Base-by-base conservation (phyloP, 73 alveolate species). In the Paraurostyla sp. region DNA sequence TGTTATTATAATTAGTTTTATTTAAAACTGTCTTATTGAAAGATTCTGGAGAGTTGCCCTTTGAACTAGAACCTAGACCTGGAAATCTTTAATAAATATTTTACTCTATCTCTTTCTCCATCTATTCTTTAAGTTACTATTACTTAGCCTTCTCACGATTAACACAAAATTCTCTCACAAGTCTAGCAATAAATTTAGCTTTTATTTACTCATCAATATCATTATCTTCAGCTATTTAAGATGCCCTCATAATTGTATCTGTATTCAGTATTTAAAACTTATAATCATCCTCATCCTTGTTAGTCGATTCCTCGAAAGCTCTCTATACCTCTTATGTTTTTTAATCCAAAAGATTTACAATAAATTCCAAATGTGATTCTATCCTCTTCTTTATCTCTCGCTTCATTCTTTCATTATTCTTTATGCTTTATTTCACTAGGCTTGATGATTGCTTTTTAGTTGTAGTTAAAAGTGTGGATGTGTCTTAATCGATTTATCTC, bases 41-140 rank as follows among this genome's bases (percentile, higher is more conserved):
- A 65, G 2, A 65, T 65, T 65, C 82, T 65, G 35, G 50, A 1
- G 41, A 2, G 3, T 65, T 65, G 40, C 16, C 7, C 11, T 25
- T 33, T 38, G 56, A 38, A 18, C 35, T 38, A 2, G 33, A 40
- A 6, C 59, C 41, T 35, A 65, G 41, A 2, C 82, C 82, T 13
- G 82, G 82, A 40, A 65, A 65, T 65, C 82, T 65, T 58, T 65
- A 23, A 35, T 65, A 65, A 38, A 65, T 65, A 38, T 65, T 65
- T 2, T 6, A 38, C 23, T 65, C 82, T 13, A 65, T 38, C 25
- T 65, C 82, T 22, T 65, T 11, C 41, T 65, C 82, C 42, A 65
- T 38, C 58, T 38, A 36, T 22, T 65, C 82, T 22, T 40, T 65
- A 1, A 65, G 1, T 22, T 33, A 4, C 18, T 22, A 11, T 40